Percentiles rank a stretch among this genome's conserved stretches.
Conservation (phyloP, 352 stramenopile species). For the Pythium biforme region DNA sequence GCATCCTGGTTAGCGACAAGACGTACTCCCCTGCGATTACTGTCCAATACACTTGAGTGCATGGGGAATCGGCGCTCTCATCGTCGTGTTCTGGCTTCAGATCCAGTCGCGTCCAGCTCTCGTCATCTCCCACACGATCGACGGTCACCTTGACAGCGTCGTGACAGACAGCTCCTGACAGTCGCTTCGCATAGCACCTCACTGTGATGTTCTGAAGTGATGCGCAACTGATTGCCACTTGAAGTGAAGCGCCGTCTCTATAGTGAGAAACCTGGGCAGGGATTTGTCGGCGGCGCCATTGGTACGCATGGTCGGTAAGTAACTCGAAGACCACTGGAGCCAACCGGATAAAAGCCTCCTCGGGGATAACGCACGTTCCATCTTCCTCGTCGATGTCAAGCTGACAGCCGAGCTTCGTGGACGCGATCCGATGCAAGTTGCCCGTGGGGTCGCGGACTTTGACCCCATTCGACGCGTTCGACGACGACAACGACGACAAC, state of each 20-base stretch:
- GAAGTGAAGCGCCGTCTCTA: background rate
- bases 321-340: conserved; percentile 2
- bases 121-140: conserved; percentile 13
- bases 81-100: background rate
- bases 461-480: background rate
- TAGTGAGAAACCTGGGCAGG: background rate
- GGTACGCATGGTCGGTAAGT: background rate
- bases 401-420: background rate
- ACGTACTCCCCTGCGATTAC: conserved; percentile 16
- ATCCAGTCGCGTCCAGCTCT: background rate
- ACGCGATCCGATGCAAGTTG: background rate
- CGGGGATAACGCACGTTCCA: background rate
- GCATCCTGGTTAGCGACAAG: conserved; percentile 1
- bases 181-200: background rate
- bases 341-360: background rate
- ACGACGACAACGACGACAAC: background rate
- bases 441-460: background rate
- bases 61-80: background rate
- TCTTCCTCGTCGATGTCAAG: background rate
- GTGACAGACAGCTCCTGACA: background rate
- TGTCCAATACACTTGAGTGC: conserved; percentile 4
- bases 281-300: conserved; percentile 6
- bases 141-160: background rate
- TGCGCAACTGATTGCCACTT: conserved; percentile 12
- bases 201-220: conserved; percentile 11